Percentiles rank a stretch among this genome's conserved stretches.
These are phyloP conservation scores for Setaria italica DNA, from an alignment of 202 grass and related monocot species.

Conservation along the genomic window DNA sequence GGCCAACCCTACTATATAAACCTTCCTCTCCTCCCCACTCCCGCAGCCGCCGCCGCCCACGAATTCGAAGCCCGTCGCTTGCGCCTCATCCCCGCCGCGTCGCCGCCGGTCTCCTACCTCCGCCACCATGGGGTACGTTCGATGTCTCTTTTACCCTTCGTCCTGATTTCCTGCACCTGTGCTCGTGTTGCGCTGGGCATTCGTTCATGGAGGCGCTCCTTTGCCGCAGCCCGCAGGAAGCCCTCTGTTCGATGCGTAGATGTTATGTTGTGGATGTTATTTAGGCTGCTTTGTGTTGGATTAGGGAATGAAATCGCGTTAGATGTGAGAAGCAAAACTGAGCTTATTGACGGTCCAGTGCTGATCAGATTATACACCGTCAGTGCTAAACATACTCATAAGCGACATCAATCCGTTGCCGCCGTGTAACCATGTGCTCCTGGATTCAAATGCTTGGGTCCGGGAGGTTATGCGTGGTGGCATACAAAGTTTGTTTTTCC, in stretches of 20 bases:
- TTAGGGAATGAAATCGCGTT: background rate
- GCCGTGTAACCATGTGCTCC: background rate
- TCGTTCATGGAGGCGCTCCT: background rate
- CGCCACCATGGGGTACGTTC: constrained; percentile 56
- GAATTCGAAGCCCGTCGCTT: background rate
- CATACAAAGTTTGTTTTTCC: constrained; percentile 40
- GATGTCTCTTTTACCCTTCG: background rate
- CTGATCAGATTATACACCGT: constrained; percentile 57
- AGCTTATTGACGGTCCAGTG: constrained; percentile 79
- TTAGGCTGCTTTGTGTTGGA: background rate
- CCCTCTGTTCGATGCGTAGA: background rate
- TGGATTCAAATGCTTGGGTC: constrained; percentile 7
- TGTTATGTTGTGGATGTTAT: background rate
- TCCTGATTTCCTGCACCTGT: background rate
- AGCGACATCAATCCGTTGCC: constrained; percentile 64
- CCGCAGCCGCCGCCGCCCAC: constrained; percentile 16
- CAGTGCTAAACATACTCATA: constrained; percentile 75
- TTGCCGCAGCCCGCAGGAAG: background rate
- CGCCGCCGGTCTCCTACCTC: constrained; percentile 27
- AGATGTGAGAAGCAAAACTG: too few species aligned
- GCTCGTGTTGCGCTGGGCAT: background rate
- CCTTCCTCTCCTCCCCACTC: background rate
- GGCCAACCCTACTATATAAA: constrained; percentile 29
- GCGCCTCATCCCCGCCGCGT: background rate
- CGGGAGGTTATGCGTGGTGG: constrained; percentile 45